Base-by-base conservation (phyloP, 495 filamentous ascomycete species). In the Podospora pseudopauciseta region DNA sequence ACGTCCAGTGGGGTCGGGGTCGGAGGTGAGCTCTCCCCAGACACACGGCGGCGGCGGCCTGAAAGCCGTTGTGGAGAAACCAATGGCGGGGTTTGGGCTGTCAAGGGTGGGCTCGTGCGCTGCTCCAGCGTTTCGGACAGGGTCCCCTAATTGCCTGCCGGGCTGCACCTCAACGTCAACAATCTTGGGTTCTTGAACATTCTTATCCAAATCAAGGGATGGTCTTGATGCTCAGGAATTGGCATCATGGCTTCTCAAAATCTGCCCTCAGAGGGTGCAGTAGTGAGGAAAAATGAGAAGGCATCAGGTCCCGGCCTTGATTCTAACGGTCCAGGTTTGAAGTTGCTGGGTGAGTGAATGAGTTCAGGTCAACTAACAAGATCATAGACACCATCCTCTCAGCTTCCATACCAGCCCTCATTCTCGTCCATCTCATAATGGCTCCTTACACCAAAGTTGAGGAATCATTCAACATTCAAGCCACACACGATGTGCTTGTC, bases 361-460 rank as follows among this genome's bases (percentile, higher is more conserved):
- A 34, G 11, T 32, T 20, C 15, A 61, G 5, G 20, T 4, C 16
- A 28, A 27, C 18, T 39, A 54, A 64, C 20, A 32, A 30, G 34
- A 64, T 5, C 30, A 64, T 23, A 90, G 87, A 90, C 69, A 57
- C 75, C 19, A 68, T 86, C 39, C 80, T 90, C 55, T 80, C 78
- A 18, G 75, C 86, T 66, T 78, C 86, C 32, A 85, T 96, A 67
- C 90, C 91, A 2, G 70, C 76, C 2, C 76, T 92, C 49, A 86
- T 97, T 70, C 75, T 94, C 20, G 62, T 92, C 28, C 94, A 99
- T 77, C 86, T 97, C 62, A 68, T 88, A 65, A 78, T 86, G 9
- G 88, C 96, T 18, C 96, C 95, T 1, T 97, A 95, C 81, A 97
- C 96, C 61, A 99, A 99, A 79, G 96, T 99, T 65, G 95, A 99